phyloP scores from a whole-genome alignment of 1,139 yeast genomes.

The Geotrichum bryndzae region DNA sequence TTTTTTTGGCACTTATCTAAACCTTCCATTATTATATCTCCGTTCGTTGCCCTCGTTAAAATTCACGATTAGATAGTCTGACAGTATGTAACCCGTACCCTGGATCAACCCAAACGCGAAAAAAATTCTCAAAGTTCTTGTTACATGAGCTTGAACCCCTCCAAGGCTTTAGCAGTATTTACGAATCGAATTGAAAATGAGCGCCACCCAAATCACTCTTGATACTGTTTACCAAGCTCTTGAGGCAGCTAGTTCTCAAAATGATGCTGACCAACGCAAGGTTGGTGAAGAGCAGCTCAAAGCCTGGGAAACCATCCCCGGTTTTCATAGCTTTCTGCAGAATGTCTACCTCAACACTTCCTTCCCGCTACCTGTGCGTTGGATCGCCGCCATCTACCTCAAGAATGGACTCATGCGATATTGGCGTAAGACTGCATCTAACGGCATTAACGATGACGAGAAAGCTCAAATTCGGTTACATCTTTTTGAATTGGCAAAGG shows the following conservation, averaged over 20 bases:
- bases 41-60: too few relatives aligned
- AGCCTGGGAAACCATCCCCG: constrained; percentile 58
- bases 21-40: too few relatives aligned
- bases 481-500: constrained; percentile 56
- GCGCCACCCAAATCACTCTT: neutral
- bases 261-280: constrained; percentile 44
- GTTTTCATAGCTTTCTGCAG: constrained; percentile 55
- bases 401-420: constrained; percentile 80
- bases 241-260: constrained; percentile 50
- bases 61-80: neutral
- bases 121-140: neutral
- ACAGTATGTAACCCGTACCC: neutral
- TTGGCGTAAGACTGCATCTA: constrained; percentile 66
- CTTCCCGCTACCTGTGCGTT: constrained; percentile 59
- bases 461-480: constrained; percentile 55
- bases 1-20: too few relatives aligned
- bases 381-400: constrained; percentile 82
- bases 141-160: neutral
- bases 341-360: constrained; percentile 55
- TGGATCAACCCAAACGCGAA: neutral
- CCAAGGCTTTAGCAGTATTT: neutral
- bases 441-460: constrained; percentile 60
- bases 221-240: constrained; percentile 27
- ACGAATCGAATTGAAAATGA: neutral
- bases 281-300: constrained; percentile 65